Evolutionary conservation across 2,329 filamentous ascomycete species (phyloP).

Genomic region (Stachybotrys chartarum): DNA sequence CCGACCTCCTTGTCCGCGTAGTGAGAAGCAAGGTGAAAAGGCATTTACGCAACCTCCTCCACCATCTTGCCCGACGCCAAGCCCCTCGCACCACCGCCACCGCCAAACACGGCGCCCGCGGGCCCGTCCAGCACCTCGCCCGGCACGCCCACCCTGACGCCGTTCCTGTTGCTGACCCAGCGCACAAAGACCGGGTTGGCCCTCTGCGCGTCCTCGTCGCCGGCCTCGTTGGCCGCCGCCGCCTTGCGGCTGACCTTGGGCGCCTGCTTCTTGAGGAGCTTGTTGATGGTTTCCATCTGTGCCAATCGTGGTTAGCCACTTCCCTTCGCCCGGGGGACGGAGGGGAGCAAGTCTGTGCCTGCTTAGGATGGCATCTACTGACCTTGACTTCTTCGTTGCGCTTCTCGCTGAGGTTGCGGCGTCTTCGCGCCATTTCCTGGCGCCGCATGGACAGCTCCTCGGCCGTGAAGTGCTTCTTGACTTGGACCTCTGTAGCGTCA

Average conservation of each 20-base stretch:
- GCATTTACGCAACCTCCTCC: constrained; percentile 40
- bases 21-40: no score
- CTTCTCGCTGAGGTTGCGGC: constrained; percentile 57
- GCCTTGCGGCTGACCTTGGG: constrained; percentile 61
- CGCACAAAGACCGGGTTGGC: constrained; percentile 58
- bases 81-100: constrained; percentile 12
- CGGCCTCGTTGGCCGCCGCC: constrained; percentile 34
- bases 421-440: constrained; percentile 54
- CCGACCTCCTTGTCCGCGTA: no score
- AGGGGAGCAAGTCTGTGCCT: no score
- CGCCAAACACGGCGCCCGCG: constrained; percentile 50
- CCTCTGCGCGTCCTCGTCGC: constrained; percentile 38
- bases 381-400: constrained; percentile 59
- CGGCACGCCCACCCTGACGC: constrained; percentile 57
- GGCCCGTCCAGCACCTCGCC: constrained; percentile 61
- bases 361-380: constrained; percentile 8
- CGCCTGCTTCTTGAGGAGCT: constrained; percentile 78
- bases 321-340: no score
- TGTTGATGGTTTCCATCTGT: constrained; percentile 87
- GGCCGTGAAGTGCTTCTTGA: constrained; percentile 54
- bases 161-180: constrained; percentile 62
- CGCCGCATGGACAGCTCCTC: constrained; percentile 56
- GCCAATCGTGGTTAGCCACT: background rate
- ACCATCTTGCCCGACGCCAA: constrained; percentile 41
- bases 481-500: constrained; percentile 48